Percentiles rank a stretch among this genome's conserved stretches.
These are phyloP conservation scores for Seiridium unicorne DNA, from an alignment of 2,329 filamentous ascomycete genomes.

Conservation along the genomic window DNA sequence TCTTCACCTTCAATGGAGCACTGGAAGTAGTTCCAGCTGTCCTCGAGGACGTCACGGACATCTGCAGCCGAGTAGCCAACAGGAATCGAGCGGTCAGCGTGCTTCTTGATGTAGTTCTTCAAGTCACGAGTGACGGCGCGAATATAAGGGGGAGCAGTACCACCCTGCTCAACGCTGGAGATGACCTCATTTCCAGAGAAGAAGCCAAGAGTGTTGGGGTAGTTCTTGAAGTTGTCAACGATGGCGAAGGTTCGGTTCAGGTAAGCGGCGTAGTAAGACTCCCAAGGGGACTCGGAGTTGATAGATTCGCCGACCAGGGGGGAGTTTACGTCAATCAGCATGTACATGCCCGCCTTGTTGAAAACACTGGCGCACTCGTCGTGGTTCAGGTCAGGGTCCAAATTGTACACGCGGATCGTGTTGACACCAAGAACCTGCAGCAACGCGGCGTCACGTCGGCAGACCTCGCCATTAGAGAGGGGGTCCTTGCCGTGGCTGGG, in stretches of 20 bases:
- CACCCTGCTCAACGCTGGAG: slow-evolving; percentile 60
- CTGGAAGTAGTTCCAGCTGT: slow-evolving; percentile 74
- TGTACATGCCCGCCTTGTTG: slow-evolving; percentile 67
- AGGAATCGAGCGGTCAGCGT: slow-evolving; percentile 66
- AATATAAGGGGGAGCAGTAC: slow-evolving; percentile 66
- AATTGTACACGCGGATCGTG: slow-evolving; percentile 68
- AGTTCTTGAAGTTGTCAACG: slow-evolving; percentile 65
- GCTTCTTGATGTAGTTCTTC: slow-evolving; percentile 76
- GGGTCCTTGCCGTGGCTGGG: slow-evolving; percentile 54
- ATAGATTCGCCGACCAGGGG: slow-evolving; percentile 59
- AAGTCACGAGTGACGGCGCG: slow-evolving; percentile 76
- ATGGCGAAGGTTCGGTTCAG: slow-evolving; percentile 66
- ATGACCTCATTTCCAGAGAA: slow-evolving; percentile 30
- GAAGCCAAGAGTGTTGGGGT: slow-evolving; percentile 67
- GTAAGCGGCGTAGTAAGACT: slow-evolving; percentile 58
- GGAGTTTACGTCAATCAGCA: slow-evolving; percentile 68
- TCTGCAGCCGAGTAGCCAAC: slow-evolving; percentile 82
- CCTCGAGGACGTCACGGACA: slow-evolving; percentile 69
- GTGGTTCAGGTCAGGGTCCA: slow-evolving; percentile 64
- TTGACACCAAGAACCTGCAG: slow-evolving; percentile 66
- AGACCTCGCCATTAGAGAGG: slow-evolving; percentile 56
- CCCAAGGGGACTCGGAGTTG: slow-evolving; percentile 53
- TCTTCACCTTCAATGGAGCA: slow-evolving; percentile 56
- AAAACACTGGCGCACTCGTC: slow-evolving; percentile 67
- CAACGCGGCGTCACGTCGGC: slow-evolving; percentile 63